A percentile compares a stretch with the other conserved stretches of the same genome.
Evolutionary conservation across 2,329 filamentous ascomycete genomes (phyloP).

Genomic region (Colletotrichum lindemuthianum): DNA sequence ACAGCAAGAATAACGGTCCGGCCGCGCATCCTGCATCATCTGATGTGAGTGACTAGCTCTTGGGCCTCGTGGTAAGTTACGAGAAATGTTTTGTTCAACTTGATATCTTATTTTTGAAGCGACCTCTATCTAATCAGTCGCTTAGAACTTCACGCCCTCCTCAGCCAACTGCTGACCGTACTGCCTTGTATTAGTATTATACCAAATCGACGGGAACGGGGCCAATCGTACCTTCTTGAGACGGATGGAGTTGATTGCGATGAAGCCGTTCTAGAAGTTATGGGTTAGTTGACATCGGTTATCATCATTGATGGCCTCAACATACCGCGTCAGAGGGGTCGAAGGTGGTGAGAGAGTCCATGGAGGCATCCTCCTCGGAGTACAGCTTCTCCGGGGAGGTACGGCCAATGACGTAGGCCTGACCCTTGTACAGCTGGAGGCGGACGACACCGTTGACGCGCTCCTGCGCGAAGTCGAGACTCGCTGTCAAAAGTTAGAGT

Average conservation of each 20-base stretch:
- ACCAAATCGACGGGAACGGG: accelerated
- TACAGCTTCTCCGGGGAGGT: constrained; percentile 61
- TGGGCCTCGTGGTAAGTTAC: no score
- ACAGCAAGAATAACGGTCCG: no score
- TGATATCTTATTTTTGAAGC: no score
- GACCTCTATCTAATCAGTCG: no score
- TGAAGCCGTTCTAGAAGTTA: constrained; percentile 55
- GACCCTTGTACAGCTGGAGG: constrained; percentile 50
- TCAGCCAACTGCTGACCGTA: constrained; percentile 54
- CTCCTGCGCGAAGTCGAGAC: constrained; percentile 31
- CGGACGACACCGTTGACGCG: constrained; percentile 41
- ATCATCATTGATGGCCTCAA: not conserved
- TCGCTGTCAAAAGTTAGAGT: constrained; percentile 18
- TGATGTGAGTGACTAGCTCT: no score
- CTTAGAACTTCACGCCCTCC: constrained; percentile 41
- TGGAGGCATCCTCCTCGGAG: constrained; percentile 57
- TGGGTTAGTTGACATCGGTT: not conserved
- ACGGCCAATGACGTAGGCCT: constrained; percentile 57
- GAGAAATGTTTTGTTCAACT: no score
- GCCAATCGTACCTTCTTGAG: constrained; percentile 58
- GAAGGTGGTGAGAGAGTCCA: constrained; percentile 60
- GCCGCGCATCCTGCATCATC: no score
- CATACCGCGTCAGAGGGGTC: constrained; percentile 49
- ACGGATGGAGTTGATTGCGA: constrained; percentile 75
- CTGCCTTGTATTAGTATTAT: constrained; percentile 39